These are phyloP conservation scores for Schizothecium vesticola DNA, from an alignment of 495 filamentous ascomycete genomes.

Conservation along the genomic window DNA sequence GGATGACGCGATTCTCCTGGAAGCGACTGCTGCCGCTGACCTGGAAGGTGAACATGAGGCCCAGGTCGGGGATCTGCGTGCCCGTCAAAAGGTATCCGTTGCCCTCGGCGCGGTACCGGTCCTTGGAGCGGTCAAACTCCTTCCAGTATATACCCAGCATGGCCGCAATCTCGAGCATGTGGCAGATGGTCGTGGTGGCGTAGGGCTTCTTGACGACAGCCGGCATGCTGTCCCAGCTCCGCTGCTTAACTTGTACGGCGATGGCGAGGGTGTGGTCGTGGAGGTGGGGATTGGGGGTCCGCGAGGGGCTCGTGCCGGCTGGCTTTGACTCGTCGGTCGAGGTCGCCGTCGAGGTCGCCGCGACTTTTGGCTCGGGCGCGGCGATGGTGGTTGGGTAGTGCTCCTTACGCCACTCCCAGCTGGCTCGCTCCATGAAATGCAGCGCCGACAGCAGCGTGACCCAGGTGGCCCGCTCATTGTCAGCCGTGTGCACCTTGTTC, in stretches of 20 bases:
- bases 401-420: slow-evolving; percentile 34
- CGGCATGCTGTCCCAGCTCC: slow-evolving; percentile 49
- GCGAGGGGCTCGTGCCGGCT: neutral
- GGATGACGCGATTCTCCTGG: slow-evolving; percentile 40
- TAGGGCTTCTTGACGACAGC: slow-evolving; percentile 43
- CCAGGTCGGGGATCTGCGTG: slow-evolving; percentile 36
- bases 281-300: slow-evolving; percentile 6
- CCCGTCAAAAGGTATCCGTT: slow-evolving; percentile 47
- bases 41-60: slow-evolving; percentile 44
- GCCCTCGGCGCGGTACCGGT: slow-evolving; percentile 46
- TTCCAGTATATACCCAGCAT: slow-evolving; percentile 50
- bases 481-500: slow-evolving; percentile 37
- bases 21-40: slow-evolving; percentile 39
- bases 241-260: slow-evolving; percentile 41
- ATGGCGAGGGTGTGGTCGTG: slow-evolving; percentile 35
- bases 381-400: slow-evolving; percentile 10
- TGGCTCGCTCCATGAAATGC: slow-evolving; percentile 41
- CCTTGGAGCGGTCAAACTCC: slow-evolving; percentile 39
- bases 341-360: neutral
- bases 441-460: slow-evolving; percentile 38
- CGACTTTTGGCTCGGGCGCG: neutral
- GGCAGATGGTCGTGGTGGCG: slow-evolving; percentile 45
- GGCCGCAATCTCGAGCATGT: slow-evolving; percentile 46
- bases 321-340: slow-evolving; percentile 11
- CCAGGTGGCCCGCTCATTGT: slow-evolving; percentile 47